Base-by-base conservation (phyloP, 2,329 filamentous ascomycete species). In the Fusarium sp. region DNA sequence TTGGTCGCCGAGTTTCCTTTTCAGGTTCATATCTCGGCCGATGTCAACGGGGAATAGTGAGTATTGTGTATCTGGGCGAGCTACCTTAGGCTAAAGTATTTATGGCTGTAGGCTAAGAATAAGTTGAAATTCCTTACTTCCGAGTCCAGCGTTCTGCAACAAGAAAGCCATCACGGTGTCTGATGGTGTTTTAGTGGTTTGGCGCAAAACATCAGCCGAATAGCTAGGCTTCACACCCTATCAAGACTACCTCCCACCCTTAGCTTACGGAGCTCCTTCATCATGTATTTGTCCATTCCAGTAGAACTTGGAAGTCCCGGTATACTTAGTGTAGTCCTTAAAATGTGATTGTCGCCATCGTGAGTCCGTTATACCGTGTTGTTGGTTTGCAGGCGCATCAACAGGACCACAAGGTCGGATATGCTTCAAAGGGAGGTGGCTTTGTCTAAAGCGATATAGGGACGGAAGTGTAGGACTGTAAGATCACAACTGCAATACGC, bases 1-100 rank as follows among this genome's bases (percentile, higher is more conserved):
- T 76, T 74, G 54, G 32, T 56, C 63, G 71, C 77, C 77, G 77
- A 55, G 58, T 78, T 78, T 72, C 77, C 73, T 61, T 59, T 78
- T 74, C 65, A 68, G 74, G 58, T 47, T 60, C 57, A 41, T n/a
- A 65, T 64, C 45, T 66, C 59, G 57, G 58, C 28, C 44, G 38
- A 44, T 32, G 32, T 70, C 24, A 62, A 66, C 59, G 14, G 36
- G 47, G 39, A 55, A 44, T 59, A 36, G 66, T 54, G 36, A 54
- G 24, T 36, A 39, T 30, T n/a, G 20, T 28, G 32, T 34, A 20
- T n/a, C 32, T 59, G 8, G 30, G 54, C 15, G 47, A 44, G 26
- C 22, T 14, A n/a, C 58, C 66, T 70, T 60, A 59, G 67, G 67
- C 66, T 70, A 70, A 70, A 67, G 28, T 32, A 39, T n/a, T 11